Percentiles rank a stretch among this genome's conserved stretches.
phyloP scores from a whole-genome alignment of 2,329 filamentous ascomycete species.

The Onygenales sp. region DNA sequence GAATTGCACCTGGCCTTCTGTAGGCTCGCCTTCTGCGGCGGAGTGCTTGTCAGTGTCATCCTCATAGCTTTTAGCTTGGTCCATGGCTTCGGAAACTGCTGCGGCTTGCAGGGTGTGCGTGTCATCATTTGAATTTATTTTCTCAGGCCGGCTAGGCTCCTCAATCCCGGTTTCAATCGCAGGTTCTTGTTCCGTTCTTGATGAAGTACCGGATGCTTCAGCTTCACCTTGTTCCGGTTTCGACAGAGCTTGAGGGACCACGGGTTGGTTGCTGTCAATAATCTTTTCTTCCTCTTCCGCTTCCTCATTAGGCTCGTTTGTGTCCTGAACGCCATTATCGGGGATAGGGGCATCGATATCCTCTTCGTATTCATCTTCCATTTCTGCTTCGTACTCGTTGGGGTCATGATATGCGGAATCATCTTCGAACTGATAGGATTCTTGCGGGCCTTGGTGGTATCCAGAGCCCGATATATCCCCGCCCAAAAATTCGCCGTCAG shows the following conservation, averaged over 20 bases:
- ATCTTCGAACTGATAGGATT: constrained; percentile 20
- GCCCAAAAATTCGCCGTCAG: constrained; percentile 30
- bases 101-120: neutral
- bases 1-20: neutral
- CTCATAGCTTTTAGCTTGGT: neutral
- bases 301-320: constrained; percentile 6
- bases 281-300: neutral
- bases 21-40: neutral
- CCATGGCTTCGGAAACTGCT: neutral
- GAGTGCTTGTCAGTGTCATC: neutral
- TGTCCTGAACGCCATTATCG: neutral
- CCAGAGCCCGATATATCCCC: constrained; percentile 11
- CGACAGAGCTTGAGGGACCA: constrained; percentile 7
- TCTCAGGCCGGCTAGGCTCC: neutral
- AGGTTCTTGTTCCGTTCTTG: neutral
- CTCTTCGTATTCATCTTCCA: constrained; percentile 32
- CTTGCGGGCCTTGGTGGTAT: constrained; percentile 18
- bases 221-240: constrained; percentile 4
- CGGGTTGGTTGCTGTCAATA: constrained; percentile 2
- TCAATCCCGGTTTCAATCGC: neutral
- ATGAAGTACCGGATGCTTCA: neutral
- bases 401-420: constrained; percentile 3
- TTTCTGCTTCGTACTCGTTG: constrained; percentile 26
- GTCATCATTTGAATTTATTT: neutral
- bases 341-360: constrained; percentile 22